Evolutionary conservation across 2,329 filamentous ascomycete species (phyloP).

Genomic region (Clarireedia homoeocarpa): DNA sequence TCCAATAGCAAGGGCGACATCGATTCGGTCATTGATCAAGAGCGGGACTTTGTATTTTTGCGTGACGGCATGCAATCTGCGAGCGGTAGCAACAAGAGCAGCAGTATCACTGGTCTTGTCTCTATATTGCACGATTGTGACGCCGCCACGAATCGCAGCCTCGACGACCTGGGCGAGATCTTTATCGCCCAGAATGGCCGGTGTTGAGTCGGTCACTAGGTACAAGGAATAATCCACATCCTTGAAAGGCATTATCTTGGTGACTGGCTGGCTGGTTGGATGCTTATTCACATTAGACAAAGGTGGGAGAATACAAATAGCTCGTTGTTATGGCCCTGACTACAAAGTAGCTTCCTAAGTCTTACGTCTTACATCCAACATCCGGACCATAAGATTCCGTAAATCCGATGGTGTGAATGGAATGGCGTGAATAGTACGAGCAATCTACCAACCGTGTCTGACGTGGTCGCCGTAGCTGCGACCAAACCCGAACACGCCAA

Average conservation of each 20-base stretch:
- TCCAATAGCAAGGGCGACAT: slow-evolving; percentile 76
- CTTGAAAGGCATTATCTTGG: slow-evolving; percentile 29
- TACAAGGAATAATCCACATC: slow-evolving; percentile 73
- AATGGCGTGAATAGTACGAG: no score
- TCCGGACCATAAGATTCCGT: no score
- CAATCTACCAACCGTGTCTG: no score
- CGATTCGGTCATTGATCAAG: slow-evolving; percentile 87
- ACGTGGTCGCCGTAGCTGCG: no score
- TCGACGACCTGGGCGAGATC: slow-evolving; percentile 68
- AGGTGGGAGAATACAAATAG: no score
- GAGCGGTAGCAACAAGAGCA: slow-evolving; percentile 61
- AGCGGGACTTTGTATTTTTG: slow-evolving; percentile 63
- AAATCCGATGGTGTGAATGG: no score
- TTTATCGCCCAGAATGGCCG: slow-evolving; percentile 65
- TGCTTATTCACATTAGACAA: no score
- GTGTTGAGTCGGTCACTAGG: slow-evolving; percentile 89
- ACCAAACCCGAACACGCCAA: no score
- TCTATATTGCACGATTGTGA: slow-evolving; percentile 81
- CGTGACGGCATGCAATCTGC: slow-evolving; percentile 64
- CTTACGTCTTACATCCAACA: no score
- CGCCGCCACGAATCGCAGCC: slow-evolving; percentile 68
- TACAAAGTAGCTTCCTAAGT: no score
- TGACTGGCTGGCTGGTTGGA: no score
- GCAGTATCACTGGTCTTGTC: slow-evolving; percentile 78
- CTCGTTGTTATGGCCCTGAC: no score